Base-by-base conservation (phyloP, 176 grass and related monocot species). In the Rhynchospora pubera region DNA sequence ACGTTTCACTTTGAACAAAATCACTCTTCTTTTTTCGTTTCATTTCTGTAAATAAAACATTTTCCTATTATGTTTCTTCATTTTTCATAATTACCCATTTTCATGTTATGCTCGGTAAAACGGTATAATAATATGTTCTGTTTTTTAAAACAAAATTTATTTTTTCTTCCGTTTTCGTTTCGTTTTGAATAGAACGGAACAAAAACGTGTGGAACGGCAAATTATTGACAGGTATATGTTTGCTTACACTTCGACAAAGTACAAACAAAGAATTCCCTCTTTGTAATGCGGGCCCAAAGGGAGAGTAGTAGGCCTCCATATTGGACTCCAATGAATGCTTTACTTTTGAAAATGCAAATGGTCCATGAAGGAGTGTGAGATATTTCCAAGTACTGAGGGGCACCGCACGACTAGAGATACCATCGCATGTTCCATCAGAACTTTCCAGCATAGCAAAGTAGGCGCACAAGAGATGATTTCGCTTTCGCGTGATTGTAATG, bases 371-470 rank as follows among this genome's bases (percentile, higher is more conserved):
- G 52, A 79, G 28, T 30, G 10, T 4, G 9, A 56, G 75, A 61
- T 61, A 39, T 79, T 61, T 39, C 28, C 16, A 77, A 56, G 9
- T 44, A 55, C 24, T 79, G 77, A 43, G 55, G 60, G 51, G 26
- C 3, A 43, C 26, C 77, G 14, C 47, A 30, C 53, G 13, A 76
- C 13, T 55, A 76, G 22, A 18, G 21, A 21, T 61, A 21, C n/a
- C 22, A 46, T 76, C 16, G 47, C 72, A 76, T 76, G 72, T 52
- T 76, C 72, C 47, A 70, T 76, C 65, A 70, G 13, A 76, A 7
- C 77, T 80, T 80, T 80, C 56, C 77, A 80, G 56, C 56, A 45
- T 45, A 28, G 57, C 13, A 80, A 80, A 58, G 77, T 62, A 42
- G 76, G 34, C 14, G n/a, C 76, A 39, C 10, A 13, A 77, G 56